These are phyloP conservation scores for Metschnikowia picachoensis DNA, from an alignment of 805 yeast species.

Conservation along the genomic window DNA sequence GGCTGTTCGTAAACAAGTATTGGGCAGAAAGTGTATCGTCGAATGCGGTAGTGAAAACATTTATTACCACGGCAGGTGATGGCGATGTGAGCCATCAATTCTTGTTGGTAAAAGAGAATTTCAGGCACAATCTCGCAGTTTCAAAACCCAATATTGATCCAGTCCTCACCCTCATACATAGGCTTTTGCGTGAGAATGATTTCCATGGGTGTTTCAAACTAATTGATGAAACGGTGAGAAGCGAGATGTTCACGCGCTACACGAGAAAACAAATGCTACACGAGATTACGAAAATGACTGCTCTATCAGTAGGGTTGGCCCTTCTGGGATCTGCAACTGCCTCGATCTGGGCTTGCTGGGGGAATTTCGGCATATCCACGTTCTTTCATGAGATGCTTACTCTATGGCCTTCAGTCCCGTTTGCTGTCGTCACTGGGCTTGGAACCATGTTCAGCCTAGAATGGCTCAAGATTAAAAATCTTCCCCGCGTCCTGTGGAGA, in stretches of 20 bases:
- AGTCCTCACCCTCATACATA: conserved; percentile 8
- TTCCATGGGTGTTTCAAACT: conserved; percentile 16
- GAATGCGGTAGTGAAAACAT: conserved; percentile 11
- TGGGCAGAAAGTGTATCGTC: conserved; percentile 11
- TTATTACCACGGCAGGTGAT: conserved; percentile 5
- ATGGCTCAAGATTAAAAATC: background rate
- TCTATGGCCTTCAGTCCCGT: conserved; percentile 1
- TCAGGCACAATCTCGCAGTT: background rate
- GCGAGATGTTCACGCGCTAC: background rate
- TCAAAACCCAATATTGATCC: background rate
- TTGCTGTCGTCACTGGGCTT: background rate
- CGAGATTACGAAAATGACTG: background rate
- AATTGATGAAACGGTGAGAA: conserved; percentile 11
- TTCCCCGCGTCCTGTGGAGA: conserved; percentile 32
- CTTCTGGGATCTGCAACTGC: background rate
- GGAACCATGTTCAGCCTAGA: background rate
- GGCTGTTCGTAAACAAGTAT: conserved; percentile 12
- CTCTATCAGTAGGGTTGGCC: background rate
- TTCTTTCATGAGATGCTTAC: background rate
- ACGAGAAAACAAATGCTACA: background rate
- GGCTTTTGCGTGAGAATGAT: conserved; percentile 12
- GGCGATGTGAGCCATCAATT: conserved; percentile 9
- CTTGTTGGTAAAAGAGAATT: conserved; percentile 11
- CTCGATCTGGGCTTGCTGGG: background rate
- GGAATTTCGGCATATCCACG: background rate